Percentiles rank a stretch among this genome's conserved stretches.
Evolutionary conservation across 306 rosid genomes (phyloP).

Genomic region (Pterocarpus santalinus): DNA sequence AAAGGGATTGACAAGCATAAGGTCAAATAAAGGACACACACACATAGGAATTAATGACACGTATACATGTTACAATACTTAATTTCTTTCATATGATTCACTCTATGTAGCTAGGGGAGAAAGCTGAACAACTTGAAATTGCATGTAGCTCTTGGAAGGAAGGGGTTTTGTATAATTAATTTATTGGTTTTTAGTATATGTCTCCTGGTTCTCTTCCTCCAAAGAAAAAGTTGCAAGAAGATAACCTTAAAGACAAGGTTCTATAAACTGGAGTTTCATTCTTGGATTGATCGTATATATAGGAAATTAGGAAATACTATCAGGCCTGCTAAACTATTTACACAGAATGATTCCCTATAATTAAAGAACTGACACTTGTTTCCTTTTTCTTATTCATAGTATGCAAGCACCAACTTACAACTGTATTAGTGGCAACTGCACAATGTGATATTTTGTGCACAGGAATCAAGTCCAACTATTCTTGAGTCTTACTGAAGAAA

Average conservation of each 20-base stretch:
- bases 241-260: slow-evolving; percentile 38
- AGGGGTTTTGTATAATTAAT: background rate
- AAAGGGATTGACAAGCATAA: too few relatives aligned
- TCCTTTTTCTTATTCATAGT: slow-evolving; percentile 44
- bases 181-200: background rate
- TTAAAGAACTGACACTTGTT: slow-evolving; percentile 48
- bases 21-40: too few relatives aligned
- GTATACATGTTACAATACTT: too few relatives aligned
- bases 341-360: slow-evolving; percentile 44
- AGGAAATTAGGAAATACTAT: slow-evolving; percentile 31
- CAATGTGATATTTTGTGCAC: slow-evolving; percentile 47
- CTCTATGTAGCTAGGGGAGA: background rate
- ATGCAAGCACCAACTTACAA: slow-evolving; percentile 39
- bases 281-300: slow-evolving; percentile 31
- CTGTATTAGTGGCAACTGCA: slow-evolving; percentile 46
- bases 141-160: background rate
- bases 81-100: too few relatives aligned
- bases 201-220: background rate
- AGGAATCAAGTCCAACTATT: slow-evolving; percentile 70
- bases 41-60: too few relatives aligned
- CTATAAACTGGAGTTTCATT: slow-evolving; percentile 48
- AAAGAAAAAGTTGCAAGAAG: background rate
- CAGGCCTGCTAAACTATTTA: slow-evolving; percentile 31
- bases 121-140: slow-evolving; percentile 7
- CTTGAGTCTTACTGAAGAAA: slow-evolving; percentile 52